Percentiles rank a stretch among this genome's conserved stretches.
Evolutionary conservation across 768 basidiomycete genomes (phyloP).

Genomic region (Candolleomyces eurysporus): DNA sequence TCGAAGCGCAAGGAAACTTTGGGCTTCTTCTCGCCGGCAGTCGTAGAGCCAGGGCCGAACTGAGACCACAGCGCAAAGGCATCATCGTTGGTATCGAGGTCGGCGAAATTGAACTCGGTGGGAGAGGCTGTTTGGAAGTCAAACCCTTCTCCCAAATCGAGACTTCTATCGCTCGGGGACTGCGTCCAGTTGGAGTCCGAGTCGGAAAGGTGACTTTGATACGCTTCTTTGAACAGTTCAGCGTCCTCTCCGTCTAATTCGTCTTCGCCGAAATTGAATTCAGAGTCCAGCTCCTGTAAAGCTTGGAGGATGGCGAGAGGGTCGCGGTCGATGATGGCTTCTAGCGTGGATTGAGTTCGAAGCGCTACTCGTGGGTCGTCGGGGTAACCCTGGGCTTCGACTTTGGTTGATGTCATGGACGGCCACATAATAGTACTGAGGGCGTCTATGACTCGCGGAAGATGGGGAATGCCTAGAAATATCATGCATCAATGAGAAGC

Average conservation of each 20-base stretch:
- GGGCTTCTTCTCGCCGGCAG: neutral
- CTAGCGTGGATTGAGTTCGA: slow-evolving; percentile 2
- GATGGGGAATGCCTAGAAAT: slow-evolving; percentile 43
- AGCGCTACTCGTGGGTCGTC: neutral
- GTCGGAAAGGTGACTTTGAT: neutral
- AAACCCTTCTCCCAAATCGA: neutral
- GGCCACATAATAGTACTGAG: slow-evolving; percentile 90
- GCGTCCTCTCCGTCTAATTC: slow-evolving; percentile 8
- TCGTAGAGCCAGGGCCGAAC: slow-evolving; percentile 35
- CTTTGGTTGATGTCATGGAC: slow-evolving; percentile 47
- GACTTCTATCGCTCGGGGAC: neutral
- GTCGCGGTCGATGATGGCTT: slow-evolving; percentile 10
- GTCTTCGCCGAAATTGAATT: slow-evolving; percentile 7
- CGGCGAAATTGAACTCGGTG: slow-evolving; percentile 39
- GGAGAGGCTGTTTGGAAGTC: slow-evolving; percentile 13
- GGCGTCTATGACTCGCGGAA: slow-evolving; percentile 73
- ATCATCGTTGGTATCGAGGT: slow-evolving; percentile 51
- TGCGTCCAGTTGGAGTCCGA: neutral
- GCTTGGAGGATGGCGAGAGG: slow-evolving; percentile 9
- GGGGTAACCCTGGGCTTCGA: slow-evolving; percentile 22
- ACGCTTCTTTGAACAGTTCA: neutral
- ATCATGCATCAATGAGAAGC: neutral
- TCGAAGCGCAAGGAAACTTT: slow-evolving; percentile 51
- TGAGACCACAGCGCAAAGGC: slow-evolving; percentile 29
- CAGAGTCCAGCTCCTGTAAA: slow-evolving; percentile 8